Evolutionary conservation across 192 early-diverging fungal species (phyloP).

Genomic region (Dispira simplex): DNA sequence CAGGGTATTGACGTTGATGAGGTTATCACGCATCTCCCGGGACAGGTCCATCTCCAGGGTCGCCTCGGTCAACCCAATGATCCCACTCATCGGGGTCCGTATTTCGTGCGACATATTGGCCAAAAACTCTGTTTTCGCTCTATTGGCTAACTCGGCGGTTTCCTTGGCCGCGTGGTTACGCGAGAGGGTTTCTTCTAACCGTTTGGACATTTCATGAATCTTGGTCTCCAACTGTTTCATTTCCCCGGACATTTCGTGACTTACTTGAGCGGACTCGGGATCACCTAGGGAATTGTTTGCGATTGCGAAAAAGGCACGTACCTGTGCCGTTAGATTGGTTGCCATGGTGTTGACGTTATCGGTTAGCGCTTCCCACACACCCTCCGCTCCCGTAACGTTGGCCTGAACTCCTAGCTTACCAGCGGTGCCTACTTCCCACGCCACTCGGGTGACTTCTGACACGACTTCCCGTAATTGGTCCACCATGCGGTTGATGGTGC

Average conservation of each 20-base stretch:
- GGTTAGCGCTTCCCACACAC: slow-evolving; percentile 64
- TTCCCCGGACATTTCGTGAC: slow-evolving; percentile 64
- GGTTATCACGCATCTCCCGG: slow-evolving; percentile 62
- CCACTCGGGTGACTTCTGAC: slow-evolving; percentile 42
- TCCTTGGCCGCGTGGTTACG: slow-evolving; percentile 67
- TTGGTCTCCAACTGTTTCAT: slow-evolving; percentile 71
- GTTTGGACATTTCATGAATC: slow-evolving; percentile 74
- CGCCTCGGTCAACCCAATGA: slow-evolving; percentile 61
- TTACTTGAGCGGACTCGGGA: slow-evolving; percentile 58
- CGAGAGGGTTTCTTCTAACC: slow-evolving; percentile 58
- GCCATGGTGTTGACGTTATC: slow-evolving; percentile 64
- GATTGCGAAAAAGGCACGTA: slow-evolving; percentile 69
- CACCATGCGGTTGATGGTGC: slow-evolving; percentile 47
- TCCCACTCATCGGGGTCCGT: slow-evolving; percentile 75
- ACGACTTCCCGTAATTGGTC: slow-evolving; percentile 39
- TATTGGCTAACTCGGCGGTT: slow-evolving; percentile 64
- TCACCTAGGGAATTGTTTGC: slow-evolving; percentile 52
- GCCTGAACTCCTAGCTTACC: slow-evolving; percentile 68
- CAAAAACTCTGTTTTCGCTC: slow-evolving; percentile 59
- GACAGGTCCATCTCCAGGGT: slow-evolving; percentile 69
- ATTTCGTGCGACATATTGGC: slow-evolving; percentile 76
- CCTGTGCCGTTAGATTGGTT: slow-evolving; percentile 54
- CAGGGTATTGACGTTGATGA: slow-evolving; percentile 60
- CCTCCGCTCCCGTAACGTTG: slow-evolving; percentile 48
- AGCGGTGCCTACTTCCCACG: slow-evolving; percentile 47